These are phyloP conservation scores for Lophiotrema nucula DNA, from an alignment of 495 filamentous ascomycete species.

Conservation along the genomic window DNA sequence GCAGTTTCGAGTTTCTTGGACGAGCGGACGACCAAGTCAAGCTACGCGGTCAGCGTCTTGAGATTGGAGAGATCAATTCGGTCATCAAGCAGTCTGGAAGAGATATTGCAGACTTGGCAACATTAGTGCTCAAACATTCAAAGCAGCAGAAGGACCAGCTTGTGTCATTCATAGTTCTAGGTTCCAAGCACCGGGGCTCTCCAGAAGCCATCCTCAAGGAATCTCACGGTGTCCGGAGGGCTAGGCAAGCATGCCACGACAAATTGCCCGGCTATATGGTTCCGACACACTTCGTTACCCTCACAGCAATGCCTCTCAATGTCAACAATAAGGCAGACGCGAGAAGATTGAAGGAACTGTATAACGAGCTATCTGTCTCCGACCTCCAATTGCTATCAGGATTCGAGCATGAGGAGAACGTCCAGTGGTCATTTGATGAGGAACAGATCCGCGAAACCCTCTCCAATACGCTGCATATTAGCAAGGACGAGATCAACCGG, in stretches of 20 bases:
- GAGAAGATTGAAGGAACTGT: conserved; percentile 60
- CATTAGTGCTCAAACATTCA: conserved; percentile 63
- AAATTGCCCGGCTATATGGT: conserved; percentile 74
- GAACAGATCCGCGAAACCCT: conserved; percentile 53
- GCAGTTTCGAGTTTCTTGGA: conserved; percentile 69
- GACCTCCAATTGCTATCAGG: conserved; percentile 57
- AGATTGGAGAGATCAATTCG: conserved; percentile 74
- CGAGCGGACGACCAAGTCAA: conserved; percentile 80
- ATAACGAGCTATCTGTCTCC: conserved; percentile 52
- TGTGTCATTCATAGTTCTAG: conserved; percentile 62
- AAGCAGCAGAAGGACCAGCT: conserved; percentile 65
- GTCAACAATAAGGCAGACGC: conserved; percentile 73
- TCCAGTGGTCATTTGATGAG: conserved; percentile 44
- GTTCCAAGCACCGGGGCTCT: background rate
- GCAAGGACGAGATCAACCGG: conserved; percentile 47
- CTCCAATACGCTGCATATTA: conserved; percentile 47
- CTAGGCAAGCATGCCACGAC: conserved; percentile 55
- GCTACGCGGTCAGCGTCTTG: conserved; percentile 72
- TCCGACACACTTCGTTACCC: conserved; percentile 66
- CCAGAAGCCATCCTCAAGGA: conserved; percentile 23
- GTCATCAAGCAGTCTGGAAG: conserved; percentile 53
- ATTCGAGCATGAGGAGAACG: conserved; percentile 35
- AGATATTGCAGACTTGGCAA: conserved; percentile 58
- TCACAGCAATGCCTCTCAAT: conserved; percentile 64
- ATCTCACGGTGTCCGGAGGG: conserved; percentile 29